Conservation (phyloP, 805 yeast genomes). For the Wickerhamomyces mucosus region DNA sequence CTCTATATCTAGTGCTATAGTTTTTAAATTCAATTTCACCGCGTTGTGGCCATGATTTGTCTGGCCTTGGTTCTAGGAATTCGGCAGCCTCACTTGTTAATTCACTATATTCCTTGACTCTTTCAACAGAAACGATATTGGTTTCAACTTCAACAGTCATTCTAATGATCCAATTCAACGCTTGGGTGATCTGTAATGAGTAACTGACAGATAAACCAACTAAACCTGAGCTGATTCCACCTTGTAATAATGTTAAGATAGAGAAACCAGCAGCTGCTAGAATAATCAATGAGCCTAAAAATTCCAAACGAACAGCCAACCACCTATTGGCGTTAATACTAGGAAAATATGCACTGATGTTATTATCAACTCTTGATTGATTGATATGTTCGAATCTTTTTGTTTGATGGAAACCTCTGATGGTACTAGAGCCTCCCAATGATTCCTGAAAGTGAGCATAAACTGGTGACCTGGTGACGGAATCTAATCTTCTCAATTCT, state of each 20-base stretch:
- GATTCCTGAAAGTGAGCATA: conserved; percentile 83
- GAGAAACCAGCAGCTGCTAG: conserved; percentile 79
- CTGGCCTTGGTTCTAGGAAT: conserved; percentile 58
- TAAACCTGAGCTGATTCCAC: conserved; percentile 75
- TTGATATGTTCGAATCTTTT: conserved; percentile 56
- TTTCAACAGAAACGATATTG: conserved; percentile 92
- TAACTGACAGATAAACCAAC: conserved; percentile 92
- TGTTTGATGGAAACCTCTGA: conserved; percentile 64
- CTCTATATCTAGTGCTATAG: conserved; percentile 80
- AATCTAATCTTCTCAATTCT: conserved; percentile 75
- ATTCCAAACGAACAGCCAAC: conserved; percentile 92
- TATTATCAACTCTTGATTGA: conserved; percentile 66
- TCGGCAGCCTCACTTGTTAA: conserved; percentile 80
- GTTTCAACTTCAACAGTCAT: conserved; percentile 99
- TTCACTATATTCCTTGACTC: conserved; percentile 81
- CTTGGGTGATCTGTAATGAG: conserved; percentile 86
- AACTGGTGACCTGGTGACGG: conserved; percentile 71
- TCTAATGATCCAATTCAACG: conserved; percentile 95
- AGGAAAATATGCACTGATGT: conserved; percentile 89
- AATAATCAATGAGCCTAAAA: conserved; percentile 82
- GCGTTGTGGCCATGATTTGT: conserved; percentile 58
- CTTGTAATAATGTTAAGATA: conserved; percentile 47
- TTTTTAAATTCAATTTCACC: conserved; percentile 62
- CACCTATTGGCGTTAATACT: conserved; percentile 91
- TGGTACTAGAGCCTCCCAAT: conserved; percentile 63